Evolutionary conservation across 2,329 filamentous ascomycete genomes (phyloP).

Genomic region (Fusarium albidum): DNA sequence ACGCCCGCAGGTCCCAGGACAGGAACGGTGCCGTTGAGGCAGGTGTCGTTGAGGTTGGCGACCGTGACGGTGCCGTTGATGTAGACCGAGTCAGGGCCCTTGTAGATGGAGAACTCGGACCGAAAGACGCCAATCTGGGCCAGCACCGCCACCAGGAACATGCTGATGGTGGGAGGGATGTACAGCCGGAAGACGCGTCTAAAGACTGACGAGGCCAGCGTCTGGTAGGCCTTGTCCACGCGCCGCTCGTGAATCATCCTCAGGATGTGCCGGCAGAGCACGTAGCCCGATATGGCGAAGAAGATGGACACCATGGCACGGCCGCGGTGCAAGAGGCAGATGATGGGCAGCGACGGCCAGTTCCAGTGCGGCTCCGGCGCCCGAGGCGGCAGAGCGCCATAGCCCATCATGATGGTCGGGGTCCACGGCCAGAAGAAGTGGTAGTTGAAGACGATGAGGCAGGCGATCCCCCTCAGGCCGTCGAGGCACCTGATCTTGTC

Average conservation of each 20-base stretch:
- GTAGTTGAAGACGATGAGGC: slow-evolving; percentile 53
- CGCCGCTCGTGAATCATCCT: slow-evolving; percentile 48
- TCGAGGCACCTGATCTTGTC: slow-evolving; percentile 52
- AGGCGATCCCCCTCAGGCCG: slow-evolving; percentile 52
- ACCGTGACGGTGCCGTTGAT: slow-evolving; percentile 50
- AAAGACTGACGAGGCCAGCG: slow-evolving; percentile 49
- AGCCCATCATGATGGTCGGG: slow-evolving; percentile 50
- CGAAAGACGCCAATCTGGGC: slow-evolving; percentile 49
- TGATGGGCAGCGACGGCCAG: slow-evolving; percentile 48
- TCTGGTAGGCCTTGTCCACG: slow-evolving; percentile 46
- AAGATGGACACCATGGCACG: slow-evolving; percentile 54
- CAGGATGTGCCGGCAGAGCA: slow-evolving; percentile 50
- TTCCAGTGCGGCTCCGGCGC: slow-evolving; percentile 46
- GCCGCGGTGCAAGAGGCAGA: slow-evolving; percentile 51
- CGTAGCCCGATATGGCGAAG: slow-evolving; percentile 55
- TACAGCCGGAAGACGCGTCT: slow-evolving; percentile 51
- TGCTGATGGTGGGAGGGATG: slow-evolving; percentile 51
- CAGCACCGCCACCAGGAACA: slow-evolving; percentile 49
- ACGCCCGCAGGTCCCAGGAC: slow-evolving; percentile 41
- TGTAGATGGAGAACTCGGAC: slow-evolving; percentile 46
- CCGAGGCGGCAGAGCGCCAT: slow-evolving; percentile 47
- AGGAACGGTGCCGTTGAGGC: slow-evolving; percentile 40
- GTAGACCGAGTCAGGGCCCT: slow-evolving; percentile 48
- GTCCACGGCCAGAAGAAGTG: slow-evolving; percentile 54
- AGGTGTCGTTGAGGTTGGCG: slow-evolving; percentile 32